Percentiles rank a stretch among this genome's conserved stretches.
These are phyloP conservation scores for Arachis hypogaea DNA, from an alignment of 306 rosid genomes.

Conservation along the genomic window DNA sequence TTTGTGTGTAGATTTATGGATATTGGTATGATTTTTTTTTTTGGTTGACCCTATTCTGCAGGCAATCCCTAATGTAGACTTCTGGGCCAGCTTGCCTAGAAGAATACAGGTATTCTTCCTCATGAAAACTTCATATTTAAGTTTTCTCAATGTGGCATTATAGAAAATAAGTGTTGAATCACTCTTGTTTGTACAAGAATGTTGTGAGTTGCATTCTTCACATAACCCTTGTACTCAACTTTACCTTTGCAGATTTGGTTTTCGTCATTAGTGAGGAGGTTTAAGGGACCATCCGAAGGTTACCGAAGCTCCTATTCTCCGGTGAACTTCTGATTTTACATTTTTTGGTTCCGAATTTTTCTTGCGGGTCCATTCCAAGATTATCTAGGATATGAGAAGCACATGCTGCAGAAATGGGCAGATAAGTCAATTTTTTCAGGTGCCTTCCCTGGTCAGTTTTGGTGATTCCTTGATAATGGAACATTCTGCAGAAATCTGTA, in stretches of 20 bases:
- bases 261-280: conserved; percentile 63
- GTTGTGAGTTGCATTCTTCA: conserved; percentile 16
- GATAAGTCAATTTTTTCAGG: conserved; percentile 36
- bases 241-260: conserved; percentile 58
- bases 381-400: conserved; percentile 38
- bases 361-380: conserved; percentile 40
- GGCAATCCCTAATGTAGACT: conserved; percentile 83
- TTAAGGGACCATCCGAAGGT: conserved; percentile 75
- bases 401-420: conserved; percentile 40
- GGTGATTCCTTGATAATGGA: conserved; percentile 38
- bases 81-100: conserved; percentile 79
- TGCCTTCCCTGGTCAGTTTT: conserved; percentile 35
- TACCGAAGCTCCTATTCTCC: conserved; percentile 76
- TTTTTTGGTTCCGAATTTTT: conserved; percentile 35
- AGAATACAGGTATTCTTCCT: conserved; percentile 63
- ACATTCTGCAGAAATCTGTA: conserved; percentile 37
- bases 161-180: conserved; percentile 23
- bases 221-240: conserved; percentile 25
- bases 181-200: neutral
- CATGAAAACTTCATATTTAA: conserved; percentile 29
- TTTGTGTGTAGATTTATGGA: conserved; percentile 5
- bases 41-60: conserved; percentile 42
- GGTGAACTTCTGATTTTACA: conserved; percentile 69
- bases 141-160: conserved; percentile 30
- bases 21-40: conserved; percentile 23